phyloP scores from a whole-genome alignment of 2,329 filamentous ascomycete species.

The Colletotrichum tabaci region DNA sequence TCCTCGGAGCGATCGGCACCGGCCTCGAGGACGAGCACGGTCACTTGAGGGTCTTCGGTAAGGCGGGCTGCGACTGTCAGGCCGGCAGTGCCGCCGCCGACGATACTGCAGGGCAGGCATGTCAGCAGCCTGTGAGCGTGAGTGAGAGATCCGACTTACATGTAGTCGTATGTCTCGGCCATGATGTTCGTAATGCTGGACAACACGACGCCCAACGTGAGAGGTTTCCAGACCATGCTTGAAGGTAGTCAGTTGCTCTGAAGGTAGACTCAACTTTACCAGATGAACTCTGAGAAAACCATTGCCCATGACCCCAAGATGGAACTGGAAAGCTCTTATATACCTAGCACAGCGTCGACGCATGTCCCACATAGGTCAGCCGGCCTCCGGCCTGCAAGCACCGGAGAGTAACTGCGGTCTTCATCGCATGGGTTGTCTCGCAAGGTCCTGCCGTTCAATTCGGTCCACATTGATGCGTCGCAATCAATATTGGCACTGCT shows the following conservation, averaged over 20 bases:
- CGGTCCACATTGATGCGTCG: not conserved
- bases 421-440: not conserved
- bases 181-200: not conserved
- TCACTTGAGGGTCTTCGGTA: constrained; percentile 50
- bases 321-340: not conserved
- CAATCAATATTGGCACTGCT: not conserved
- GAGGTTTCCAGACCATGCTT: not conserved
- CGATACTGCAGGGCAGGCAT: constrained; percentile 57
- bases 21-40: constrained; percentile 40
- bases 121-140: not conserved
- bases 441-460: not conserved
- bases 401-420: not conserved
- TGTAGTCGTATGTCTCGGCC: constrained; percentile 33
- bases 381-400: too few relatives aligned
- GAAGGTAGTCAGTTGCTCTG: not conserved
- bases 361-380: not conserved
- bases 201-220: not conserved
- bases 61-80: constrained; percentile 65
- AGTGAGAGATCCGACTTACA: not conserved
- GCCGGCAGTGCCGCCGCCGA: constrained; percentile 70
- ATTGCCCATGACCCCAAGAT: not conserved
- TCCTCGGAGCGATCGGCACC: constrained; percentile 43
- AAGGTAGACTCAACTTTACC: not conserved
- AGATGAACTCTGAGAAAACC: too few relatives aligned
- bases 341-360: not conserved